Base-by-base conservation (phyloP, 2,329 filamentous ascomycete genomes). In the Colletotrichum sidae region DNA sequence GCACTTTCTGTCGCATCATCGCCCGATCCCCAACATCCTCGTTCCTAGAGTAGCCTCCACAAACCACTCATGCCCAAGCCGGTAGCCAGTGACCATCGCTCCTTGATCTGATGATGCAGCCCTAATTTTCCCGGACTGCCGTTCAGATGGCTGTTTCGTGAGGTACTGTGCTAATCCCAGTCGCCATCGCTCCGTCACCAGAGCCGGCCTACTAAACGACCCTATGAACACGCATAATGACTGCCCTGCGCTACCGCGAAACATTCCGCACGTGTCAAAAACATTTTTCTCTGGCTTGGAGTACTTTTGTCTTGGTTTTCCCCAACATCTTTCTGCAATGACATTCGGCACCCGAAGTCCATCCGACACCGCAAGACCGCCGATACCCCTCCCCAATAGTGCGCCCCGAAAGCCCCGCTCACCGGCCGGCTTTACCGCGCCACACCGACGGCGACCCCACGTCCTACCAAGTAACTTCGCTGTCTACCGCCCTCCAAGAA, bases 51-150 rank as follows among this genome's bases (percentile, higher is more conserved):
- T 8, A 37, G 33, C 46, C 47, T 35, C 39, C 39, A 25, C 4
- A 25, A 25, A 25, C 25, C 25, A 25, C 25, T 25, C 25, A 25
- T 25, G 25, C 25, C 25, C 25, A 25, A 25, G 25, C 4, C 3
- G 4, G 4, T 25, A 25, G 25, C 25, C 25, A 25, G 25, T 25
- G 3, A 25, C 33, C 34, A 46, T 44, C 57, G 35, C 17, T 47
- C 51, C 35, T 61, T 61, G 51, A 65, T 60, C 61, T 65, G 56
- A 65, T 54, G 49, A 59, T 64, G 61, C 55, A 60, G 61, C 61
- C 61, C 56, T 64, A 37, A 41, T 38, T 60, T 53, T 52, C 60
- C 47, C 46, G 60, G 45, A 46, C 25, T 65, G 15, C 45, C 50
- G 44, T 39, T 15, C 44, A 59, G 17, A 25, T 41, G 46, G 38